phyloP scores from a whole-genome alignment of 1,139 yeast species.

The Suhomyces panamericanus region DNA sequence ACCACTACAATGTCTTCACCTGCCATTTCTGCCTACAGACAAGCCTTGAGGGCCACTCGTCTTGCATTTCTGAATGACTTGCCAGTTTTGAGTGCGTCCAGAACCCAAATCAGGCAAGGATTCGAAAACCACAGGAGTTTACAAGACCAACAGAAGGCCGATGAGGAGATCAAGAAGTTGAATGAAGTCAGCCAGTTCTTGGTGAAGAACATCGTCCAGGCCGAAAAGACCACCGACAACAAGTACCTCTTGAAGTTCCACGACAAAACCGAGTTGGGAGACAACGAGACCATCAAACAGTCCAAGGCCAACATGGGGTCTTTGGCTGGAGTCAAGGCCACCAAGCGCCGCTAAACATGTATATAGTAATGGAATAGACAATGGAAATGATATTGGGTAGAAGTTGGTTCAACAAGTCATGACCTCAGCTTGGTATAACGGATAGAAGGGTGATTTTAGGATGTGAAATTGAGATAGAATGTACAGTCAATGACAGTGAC shows the following conservation, averaged over 20 bases:
- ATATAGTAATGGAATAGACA: slow-evolving; percentile 5
- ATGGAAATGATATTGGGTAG: not conserved
- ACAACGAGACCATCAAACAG: slow-evolving; percentile 60
- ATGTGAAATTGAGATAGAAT: too few species aligned
- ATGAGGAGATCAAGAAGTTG: slow-evolving; percentile 58
- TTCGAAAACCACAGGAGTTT: slow-evolving; percentile 41
- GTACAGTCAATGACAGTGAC: too few species aligned
- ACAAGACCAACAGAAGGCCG: slow-evolving; percentile 37
- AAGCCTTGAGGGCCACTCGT: slow-evolving; percentile 68
- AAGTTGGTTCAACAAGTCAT: too few species aligned
- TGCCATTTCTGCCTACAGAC: slow-evolving; percentile 59
- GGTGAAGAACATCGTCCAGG: slow-evolving; percentile 81
- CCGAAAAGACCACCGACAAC: slow-evolving; percentile 45
- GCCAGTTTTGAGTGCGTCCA: slow-evolving; percentile 59
- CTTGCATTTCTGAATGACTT: slow-evolving; percentile 64
- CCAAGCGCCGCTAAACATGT: slow-evolving; percentile 20
- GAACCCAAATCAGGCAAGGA: slow-evolving; percentile 61
- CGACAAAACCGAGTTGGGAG: slow-evolving; percentile 83
- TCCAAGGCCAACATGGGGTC: slow-evolving; percentile 38
- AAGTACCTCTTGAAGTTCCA: slow-evolving; percentile 67
- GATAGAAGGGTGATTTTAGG: too few species aligned
- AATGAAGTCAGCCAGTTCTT: slow-evolving; percentile 71
- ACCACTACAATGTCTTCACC: slow-evolving; percentile 9
- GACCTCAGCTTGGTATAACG: too few species aligned
- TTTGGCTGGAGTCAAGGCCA: slow-evolving; percentile 42